Conservation (phyloP, 306 rosid species). For the Purshia tridentata region DNA sequence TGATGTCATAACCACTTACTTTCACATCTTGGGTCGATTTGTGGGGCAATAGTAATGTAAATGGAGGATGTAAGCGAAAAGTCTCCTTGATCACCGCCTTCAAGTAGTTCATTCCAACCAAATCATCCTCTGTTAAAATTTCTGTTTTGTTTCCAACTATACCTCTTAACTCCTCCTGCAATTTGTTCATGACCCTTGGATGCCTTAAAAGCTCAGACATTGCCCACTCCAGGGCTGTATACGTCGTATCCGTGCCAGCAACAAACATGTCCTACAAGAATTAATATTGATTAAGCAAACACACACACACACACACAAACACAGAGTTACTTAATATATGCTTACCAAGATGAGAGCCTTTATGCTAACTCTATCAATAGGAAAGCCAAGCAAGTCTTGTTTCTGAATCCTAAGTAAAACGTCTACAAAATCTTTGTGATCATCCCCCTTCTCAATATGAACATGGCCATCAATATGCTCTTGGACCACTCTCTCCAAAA, state of each 20-base stretch:
- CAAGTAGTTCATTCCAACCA: constrained; percentile 27
- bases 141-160: too few relatives aligned
- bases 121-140: too few relatives aligned
- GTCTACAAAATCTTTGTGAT: too few relatives aligned
- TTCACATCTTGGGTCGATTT: not conserved
- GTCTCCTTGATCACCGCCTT: constrained; percentile 32
- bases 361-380: too few relatives aligned
- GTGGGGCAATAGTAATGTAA: not conserved
- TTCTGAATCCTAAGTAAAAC: too few relatives aligned
- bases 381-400: too few relatives aligned
- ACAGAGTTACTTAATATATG: too few relatives aligned
- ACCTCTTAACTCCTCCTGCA: not conserved
- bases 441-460: too few relatives aligned
- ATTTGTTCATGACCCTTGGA: not conserved
- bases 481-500: not conserved
- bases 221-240: not conserved
- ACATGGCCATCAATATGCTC: not conserved
- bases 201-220: not conserved
- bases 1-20: not conserved
- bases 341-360: too few relatives aligned
- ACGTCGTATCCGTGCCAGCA: not conserved
- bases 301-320: too few relatives aligned
- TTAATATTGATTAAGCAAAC: too few relatives aligned
- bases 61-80: not conserved
- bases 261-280: not conserved